Conservation (phyloP, 257 asterid species). For the Nicotiana noctiflora region DNA sequence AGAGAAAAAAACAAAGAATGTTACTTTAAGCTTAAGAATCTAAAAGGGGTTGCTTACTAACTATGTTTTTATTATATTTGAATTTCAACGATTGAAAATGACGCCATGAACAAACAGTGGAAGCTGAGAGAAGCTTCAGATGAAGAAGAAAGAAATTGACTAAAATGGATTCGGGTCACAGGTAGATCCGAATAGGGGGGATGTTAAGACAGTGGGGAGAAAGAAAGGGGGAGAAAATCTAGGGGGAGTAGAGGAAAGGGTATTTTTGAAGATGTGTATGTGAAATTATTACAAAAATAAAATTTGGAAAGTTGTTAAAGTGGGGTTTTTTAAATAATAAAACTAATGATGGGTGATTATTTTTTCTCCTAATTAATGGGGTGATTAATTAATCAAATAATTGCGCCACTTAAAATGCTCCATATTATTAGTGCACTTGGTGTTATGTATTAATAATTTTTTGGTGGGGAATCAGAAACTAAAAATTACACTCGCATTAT, state of each 20-base stretch:
- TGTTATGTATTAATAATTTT: not conserved
- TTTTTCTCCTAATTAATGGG: not conserved
- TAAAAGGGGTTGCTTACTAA: slow-evolving; percentile 2
- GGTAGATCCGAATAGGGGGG: not conserved
- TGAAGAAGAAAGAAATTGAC: not conserved
- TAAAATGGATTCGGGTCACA: not conserved
- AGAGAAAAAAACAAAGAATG: not conserved
- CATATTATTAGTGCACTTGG: not conserved
- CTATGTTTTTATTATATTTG: not conserved
- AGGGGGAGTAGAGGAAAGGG: not conserved
- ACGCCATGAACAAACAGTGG: not conserved
- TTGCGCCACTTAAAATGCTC: not conserved
- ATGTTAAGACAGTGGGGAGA: not conserved
- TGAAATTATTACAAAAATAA: not conserved
- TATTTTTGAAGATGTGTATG: not conserved
- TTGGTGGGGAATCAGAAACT: not conserved
- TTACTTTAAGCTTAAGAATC: slow-evolving; percentile 3
- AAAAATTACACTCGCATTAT: too few species aligned
- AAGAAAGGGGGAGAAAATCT: slow-evolving; percentile 1
- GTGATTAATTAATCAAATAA: not conserved
- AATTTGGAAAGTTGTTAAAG: not conserved
- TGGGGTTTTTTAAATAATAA: not conserved
- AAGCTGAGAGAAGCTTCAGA: not conserved
- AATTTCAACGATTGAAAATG: not conserved
- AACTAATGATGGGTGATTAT: not conserved